phyloP scores from a whole-genome alignment of 2,329 filamentous ascomycete species.

The Mycosphaerelloides madeirae region DNA sequence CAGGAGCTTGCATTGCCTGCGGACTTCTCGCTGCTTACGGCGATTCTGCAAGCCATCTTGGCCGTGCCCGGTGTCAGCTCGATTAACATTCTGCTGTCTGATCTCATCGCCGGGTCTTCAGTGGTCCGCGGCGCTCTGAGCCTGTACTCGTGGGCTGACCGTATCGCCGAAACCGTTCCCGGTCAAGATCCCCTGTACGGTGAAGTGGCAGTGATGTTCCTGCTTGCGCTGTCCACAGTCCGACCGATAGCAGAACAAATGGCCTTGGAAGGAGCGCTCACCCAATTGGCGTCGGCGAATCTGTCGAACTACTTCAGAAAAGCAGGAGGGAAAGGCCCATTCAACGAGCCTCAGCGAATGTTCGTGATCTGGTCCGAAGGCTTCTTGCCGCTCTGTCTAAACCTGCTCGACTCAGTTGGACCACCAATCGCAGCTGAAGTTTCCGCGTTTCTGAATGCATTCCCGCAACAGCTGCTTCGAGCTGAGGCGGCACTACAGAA shows the following conservation, averaged over 20 bases:
- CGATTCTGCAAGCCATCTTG: conserved; percentile 78
- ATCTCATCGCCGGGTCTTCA: conserved; percentile 55
- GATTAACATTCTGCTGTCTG: conserved; percentile 40
- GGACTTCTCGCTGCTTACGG: conserved; percentile 82
- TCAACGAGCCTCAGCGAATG: conserved; percentile 69
- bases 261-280: conserved; percentile 78
- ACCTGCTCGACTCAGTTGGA: conserved; percentile 77
- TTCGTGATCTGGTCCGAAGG: conserved; percentile 89
- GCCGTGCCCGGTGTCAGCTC: conserved; percentile 68
- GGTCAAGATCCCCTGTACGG: conserved; percentile 85
- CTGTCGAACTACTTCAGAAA: conserved; percentile 71
- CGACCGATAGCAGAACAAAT: conserved; percentile 81
- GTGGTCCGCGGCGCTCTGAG: conserved; percentile 76
- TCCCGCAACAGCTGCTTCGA: conserved; percentile 69
- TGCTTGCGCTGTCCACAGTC: conserved; percentile 80
- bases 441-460: conserved; percentile 81
- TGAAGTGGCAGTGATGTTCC: conserved; percentile 81
- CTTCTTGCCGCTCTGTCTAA: conserved; percentile 80
- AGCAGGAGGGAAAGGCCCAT: conserved; percentile 66
- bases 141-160: conserved; percentile 90
- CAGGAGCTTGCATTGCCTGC: conserved; percentile 50
- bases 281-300: conserved; percentile 72
- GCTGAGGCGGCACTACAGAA: conserved; percentile 68
- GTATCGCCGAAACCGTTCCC: conserved; percentile 61
- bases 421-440: conserved; percentile 79